Evolutionary conservation across 2,329 filamentous ascomycete genomes (phyloP).

Genomic region (Drechslera avenae): DNA sequence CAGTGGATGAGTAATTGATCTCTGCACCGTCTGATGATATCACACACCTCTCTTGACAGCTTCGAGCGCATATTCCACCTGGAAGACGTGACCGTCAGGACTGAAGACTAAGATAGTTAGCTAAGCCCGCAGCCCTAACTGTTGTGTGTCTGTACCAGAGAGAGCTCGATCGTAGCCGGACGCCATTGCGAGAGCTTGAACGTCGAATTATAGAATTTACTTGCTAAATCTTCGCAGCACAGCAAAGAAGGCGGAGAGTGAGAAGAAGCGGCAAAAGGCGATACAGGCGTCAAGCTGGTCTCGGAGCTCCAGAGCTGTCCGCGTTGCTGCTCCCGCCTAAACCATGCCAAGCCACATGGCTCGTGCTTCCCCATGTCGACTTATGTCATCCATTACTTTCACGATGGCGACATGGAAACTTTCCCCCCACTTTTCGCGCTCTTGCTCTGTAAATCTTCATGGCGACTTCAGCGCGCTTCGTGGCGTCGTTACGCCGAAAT

Average conservation of each 20-base stretch:
- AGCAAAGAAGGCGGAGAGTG: constrained; percentile 7
- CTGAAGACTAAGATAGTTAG: constrained; percentile 75
- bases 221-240: neutral
- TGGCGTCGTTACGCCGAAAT: constrained; percentile 41
- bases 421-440: constrained; percentile 27
- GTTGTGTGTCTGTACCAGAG: constrained; percentile 72
- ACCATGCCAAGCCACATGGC: constrained; percentile 37
- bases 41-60: constrained; percentile 93
- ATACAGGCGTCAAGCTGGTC: constrained; percentile 28
- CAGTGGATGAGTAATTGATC: constrained; percentile 20
- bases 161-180: constrained; percentile 99
- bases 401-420: constrained; percentile 18
- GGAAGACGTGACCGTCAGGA: constrained; percentile 99
- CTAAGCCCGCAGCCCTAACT: constrained; percentile 22
- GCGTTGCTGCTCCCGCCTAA: constrained; percentile 47
- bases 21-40: neutral
- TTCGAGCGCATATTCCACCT: constrained; percentile 99
- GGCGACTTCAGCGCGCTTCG: constrained; percentile 44
- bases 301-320: constrained; percentile 47
- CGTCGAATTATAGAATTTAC: neutral
- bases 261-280: constrained; percentile 16
- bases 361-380: constrained; percentile 28
- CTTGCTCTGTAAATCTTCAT: constrained; percentile 31
- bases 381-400: constrained; percentile 35
- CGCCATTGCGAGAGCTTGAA: constrained; percentile 64